Evolutionary conservation across 169 alveolate species (phyloP), one percentile per base, ranked within the genome.

Genomic region (Plasmodium gallinaceum): DNA sequence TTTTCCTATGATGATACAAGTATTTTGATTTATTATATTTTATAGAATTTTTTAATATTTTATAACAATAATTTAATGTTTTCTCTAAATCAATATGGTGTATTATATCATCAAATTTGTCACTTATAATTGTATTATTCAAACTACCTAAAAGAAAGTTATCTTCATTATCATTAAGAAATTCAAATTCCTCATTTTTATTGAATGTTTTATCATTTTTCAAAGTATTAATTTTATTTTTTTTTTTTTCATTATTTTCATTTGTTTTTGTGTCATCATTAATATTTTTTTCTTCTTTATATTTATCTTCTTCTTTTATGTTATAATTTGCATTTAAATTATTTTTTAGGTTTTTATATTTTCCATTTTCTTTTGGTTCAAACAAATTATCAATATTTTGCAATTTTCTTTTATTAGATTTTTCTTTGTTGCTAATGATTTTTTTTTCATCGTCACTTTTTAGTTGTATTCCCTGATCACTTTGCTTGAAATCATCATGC

Each of bases 51-150:
- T 68, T 83, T 61, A 83, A 83, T 16, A 83, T 51, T 45, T 83
- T 83, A 61, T 66, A 83, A 62, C 91, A 83, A 83, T 83, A 83
- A 83, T 83, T 58, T 48, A 83, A 51, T 26, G 85, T 66, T 51
- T 83, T 65, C 39, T 83, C 83, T 46, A 83, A 66, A 66, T 83
- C 83, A n/a, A 83, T 68, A 24, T 83, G 85, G 9, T 83, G 64
- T 69, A 83, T 52, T 51, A 46, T 20, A 48, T 32, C 52, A 9
- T 68, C 76, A 61, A 52, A 51, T 0, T 60, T 8, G 20, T 64
- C 14, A 42, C 65, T 48, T 5, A 9, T 14, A 26, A 57, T 12
- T 0, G 45, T 64, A 65, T 42, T 46, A 32, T 20, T 52, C 1
- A 72, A 45, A 16, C 32, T 32, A 4, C 4, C 39, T 2, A 32